A percentile compares a stretch with the other conserved stretches of the same genome.
These are phyloP conservation scores for Penicillium robsamsonii DNA, from an alignment of 495 filamentous ascomycete genomes.

Conservation along the genomic window DNA sequence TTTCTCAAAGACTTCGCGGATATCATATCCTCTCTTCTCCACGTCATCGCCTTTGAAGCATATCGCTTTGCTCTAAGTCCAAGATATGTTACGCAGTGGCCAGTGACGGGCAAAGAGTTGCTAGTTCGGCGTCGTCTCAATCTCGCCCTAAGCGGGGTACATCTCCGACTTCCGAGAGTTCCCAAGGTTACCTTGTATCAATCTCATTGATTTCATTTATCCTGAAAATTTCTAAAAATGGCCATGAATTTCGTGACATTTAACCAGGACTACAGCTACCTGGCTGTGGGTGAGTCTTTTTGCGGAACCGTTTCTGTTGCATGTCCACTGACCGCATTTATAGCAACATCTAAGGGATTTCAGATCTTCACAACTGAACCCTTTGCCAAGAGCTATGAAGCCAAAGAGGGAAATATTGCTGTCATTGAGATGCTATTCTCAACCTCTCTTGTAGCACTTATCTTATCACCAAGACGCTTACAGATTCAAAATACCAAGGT, in stretches of 20 bases:
- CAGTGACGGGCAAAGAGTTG: conserved; percentile 27
- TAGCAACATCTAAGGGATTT: conserved; percentile 87
- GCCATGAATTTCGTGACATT: conserved; percentile 97
- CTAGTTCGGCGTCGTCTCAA: conserved; percentile 16
- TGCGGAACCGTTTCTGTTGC: not conserved
- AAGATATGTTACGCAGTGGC: conserved; percentile 18
- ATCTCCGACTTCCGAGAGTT: conserved; percentile 15
- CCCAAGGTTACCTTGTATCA: conserved; percentile 14
- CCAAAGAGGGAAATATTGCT: conserved; percentile 86
- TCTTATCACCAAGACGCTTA: conserved; percentile 83
- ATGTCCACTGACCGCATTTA: conserved; percentile 28
- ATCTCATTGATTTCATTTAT: conserved; percentile 2
- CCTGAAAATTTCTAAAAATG: conserved; percentile 39
- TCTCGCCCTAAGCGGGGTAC: conserved; percentile 26
- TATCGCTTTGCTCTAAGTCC: not conserved
- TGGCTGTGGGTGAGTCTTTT: conserved; percentile 74
- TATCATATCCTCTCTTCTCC: conserved; percentile 24
- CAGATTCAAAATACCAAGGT: conserved; percentile 98
- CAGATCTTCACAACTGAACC: conserved; percentile 95
- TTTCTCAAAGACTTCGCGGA: conserved; percentile 27
- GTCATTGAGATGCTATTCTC: conserved; percentile 99
- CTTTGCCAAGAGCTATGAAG: conserved; percentile 89
- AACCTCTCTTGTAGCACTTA: conserved; percentile 92
- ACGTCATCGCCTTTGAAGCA: conserved; percentile 1
- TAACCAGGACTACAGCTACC: conserved; percentile 96